These are phyloP conservation scores for Chrysopogon serrulatus DNA, from an alignment of 176 grass and related monocot genomes.

Conservation along the genomic window DNA sequence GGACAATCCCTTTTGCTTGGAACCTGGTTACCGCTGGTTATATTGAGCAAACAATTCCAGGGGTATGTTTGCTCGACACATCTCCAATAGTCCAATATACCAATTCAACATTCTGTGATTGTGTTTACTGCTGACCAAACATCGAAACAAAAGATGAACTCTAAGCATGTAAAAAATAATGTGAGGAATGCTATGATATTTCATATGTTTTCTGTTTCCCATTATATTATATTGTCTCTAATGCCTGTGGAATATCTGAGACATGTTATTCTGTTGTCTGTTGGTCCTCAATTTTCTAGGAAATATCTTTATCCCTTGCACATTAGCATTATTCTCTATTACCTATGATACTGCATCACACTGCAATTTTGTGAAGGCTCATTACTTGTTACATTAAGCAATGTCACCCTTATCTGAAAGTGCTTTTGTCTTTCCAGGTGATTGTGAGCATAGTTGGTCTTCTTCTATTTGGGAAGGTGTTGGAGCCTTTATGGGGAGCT, in stretches of 20 bases:
- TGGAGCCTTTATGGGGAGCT: slow-evolving; percentile 79
- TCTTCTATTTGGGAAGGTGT: slow-evolving; percentile 64
- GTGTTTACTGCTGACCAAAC: not conserved
- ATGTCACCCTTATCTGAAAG: not conserved
- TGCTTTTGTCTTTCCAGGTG: slow-evolving; percentile 38
- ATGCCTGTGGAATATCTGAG: not conserved
- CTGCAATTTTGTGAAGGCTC: not conserved
- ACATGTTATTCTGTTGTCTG: not conserved
- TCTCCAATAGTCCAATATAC: not conserved
- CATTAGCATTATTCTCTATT: not conserved
- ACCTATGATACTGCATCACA: not conserved
- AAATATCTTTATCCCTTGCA: not conserved
- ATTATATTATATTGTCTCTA: not conserved
- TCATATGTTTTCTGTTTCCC: not conserved
- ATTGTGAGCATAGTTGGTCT: slow-evolving; percentile 58
- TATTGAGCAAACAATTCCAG: slow-evolving; percentile 73
- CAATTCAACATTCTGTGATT: not conserved
- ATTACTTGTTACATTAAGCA: not conserved
- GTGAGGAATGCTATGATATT: not conserved
- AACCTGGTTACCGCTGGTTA: slow-evolving; percentile 85
- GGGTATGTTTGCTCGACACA: slow-evolving; percentile 38
- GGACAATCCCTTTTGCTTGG: slow-evolving; percentile 89
- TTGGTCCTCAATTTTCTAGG: not conserved
- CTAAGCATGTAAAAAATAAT: not conserved
- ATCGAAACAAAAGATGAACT: not conserved